Evolutionary conservation across 768 basidiomycete species (phyloP).

Genomic region (Hygrophorus russula): DNA sequence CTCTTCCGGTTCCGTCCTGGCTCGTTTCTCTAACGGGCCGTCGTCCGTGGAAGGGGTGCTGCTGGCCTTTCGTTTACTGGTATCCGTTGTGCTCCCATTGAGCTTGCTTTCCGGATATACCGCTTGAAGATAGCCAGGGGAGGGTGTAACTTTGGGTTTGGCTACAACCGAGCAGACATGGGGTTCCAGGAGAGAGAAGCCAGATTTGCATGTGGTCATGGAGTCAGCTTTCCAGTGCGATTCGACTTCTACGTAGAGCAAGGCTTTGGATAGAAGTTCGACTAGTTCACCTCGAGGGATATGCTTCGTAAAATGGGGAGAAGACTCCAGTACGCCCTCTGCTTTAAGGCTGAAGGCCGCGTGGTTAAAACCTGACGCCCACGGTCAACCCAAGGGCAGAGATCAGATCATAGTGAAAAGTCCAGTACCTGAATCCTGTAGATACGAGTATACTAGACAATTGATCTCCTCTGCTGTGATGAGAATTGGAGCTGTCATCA

Average conservation of each 20-base stretch:
- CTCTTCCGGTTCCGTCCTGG: conserved; percentile 39
- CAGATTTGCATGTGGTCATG: conserved; percentile 52
- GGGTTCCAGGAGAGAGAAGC: conserved; percentile 65
- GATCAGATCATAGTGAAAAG: background rate
- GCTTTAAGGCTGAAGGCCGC: conserved; percentile 72
- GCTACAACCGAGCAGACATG: conserved; percentile 58
- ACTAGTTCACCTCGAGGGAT: conserved; percentile 75
- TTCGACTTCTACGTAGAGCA: conserved; percentile 77
- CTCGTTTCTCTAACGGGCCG: conserved; percentile 52
- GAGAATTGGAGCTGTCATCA: conserved; percentile 27
- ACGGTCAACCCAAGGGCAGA: background rate
- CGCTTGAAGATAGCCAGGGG: conserved; percentile 12
- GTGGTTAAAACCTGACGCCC: conserved; percentile 57
- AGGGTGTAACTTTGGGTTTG: conserved; percentile 7
- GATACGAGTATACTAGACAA: conserved; percentile 75
- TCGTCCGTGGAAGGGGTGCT: conserved; percentile 28
- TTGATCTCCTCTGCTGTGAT: conserved; percentile 80
- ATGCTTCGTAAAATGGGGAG: conserved; percentile 57
- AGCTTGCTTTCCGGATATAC: conserved; percentile 1
- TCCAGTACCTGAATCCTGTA: conserved; percentile 63
- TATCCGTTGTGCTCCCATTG: conserved; percentile 4
- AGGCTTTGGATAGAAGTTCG: conserved; percentile 68
- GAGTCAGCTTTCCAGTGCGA: conserved; percentile 64
- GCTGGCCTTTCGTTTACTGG: conserved; percentile 41
- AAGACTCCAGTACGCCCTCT: conserved; percentile 62